Evolutionary conservation across 768 basidiomycete species (phyloP).

Genomic region (Kwoniella botswanensis): DNA sequence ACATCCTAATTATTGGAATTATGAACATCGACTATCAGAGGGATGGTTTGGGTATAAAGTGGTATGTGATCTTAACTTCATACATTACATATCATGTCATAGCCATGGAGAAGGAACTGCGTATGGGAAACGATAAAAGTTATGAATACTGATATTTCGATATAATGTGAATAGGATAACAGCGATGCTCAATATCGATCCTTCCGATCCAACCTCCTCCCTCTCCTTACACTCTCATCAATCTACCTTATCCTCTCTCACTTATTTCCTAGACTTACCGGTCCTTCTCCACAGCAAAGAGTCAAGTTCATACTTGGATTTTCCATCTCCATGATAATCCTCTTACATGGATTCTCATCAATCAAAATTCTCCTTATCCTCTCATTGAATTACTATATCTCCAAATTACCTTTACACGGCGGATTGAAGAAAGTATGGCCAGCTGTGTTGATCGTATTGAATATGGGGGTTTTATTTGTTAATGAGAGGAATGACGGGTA

Average conservation of each 20-base stretch:
- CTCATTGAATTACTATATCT: constrained; percentile 70
- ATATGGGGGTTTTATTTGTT: constrained; percentile 71
- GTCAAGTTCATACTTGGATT: constrained; percentile 58
- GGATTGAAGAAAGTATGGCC: constrained; percentile 37
- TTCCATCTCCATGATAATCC: constrained; percentile 69
- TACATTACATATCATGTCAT: too few species aligned
- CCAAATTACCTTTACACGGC: constrained; percentile 58
- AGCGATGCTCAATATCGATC: constrained; percentile 88
- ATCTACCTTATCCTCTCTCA: constrained; percentile 67
- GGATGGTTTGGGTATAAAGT: constrained; percentile 85
- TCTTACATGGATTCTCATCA: constrained; percentile 78
- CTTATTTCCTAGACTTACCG: constrained; percentile 17
- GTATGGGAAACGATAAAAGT: neutral
- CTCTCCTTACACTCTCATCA: constrained; percentile 64
- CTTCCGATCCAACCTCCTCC: constrained; percentile 78
- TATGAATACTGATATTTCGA: neutral
- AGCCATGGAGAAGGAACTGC: too few species aligned
- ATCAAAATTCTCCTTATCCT: constrained; percentile 80
- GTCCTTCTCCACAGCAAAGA: constrained; percentile 15
- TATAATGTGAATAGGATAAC: constrained; percentile 69
- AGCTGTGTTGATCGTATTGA: constrained; percentile 73
- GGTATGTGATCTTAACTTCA: constrained; percentile 62
- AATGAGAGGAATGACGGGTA: constrained; percentile 82
- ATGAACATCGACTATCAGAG: constrained; percentile 64
- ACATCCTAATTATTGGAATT: constrained; percentile 75